Percentiles rank a stretch among this genome's conserved stretches.
Evolutionary conservation across 495 filamentous ascomycete genomes (phyloP).

Genomic region (Penicillium ochrochloron): DNA sequence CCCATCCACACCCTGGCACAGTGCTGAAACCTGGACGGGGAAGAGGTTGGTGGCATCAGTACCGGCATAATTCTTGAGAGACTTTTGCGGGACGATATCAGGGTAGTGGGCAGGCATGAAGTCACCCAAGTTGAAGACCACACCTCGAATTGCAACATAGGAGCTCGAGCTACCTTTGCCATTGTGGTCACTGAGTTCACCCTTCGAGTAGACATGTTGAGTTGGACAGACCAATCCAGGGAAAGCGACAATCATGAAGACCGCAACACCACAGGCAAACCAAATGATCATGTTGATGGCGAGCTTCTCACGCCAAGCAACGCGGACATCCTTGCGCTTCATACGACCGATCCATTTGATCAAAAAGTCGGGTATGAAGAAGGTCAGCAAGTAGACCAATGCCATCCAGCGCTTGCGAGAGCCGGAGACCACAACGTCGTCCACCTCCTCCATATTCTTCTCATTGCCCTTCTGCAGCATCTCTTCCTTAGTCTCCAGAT

Average conservation of each 20-base stretch:
- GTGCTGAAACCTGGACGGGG: constrained; percentile 90
- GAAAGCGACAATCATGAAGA: constrained; percentile 90
- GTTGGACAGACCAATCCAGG: constrained; percentile 88
- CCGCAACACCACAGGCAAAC: constrained; percentile 75
- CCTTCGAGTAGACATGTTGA: constrained; percentile 82
- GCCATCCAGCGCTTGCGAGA: constrained; percentile 91
- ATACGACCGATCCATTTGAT: constrained; percentile 82
- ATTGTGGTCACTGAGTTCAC: constrained; percentile 73
- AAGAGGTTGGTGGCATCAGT: constrained; percentile 86
- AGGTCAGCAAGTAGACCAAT: constrained; percentile 85
- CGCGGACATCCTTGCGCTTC: constrained; percentile 89
- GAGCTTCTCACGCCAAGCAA: constrained; percentile 95
- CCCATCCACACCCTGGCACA: constrained; percentile 79
- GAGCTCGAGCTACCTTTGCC: constrained; percentile 69
- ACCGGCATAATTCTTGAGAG: constrained; percentile 80
- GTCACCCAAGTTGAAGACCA: constrained; percentile 80
- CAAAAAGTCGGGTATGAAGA: constrained; percentile 81
- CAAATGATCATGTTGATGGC: constrained; percentile 99
- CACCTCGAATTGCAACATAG: constrained; percentile 82
- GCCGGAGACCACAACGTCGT: constrained; percentile 75
- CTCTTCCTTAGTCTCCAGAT: constrained; percentile 89
- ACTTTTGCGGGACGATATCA: constrained; percentile 65
- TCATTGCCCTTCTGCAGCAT: constrained; percentile 94
- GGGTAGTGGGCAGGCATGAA: constrained; percentile 86
- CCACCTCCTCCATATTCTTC: constrained; percentile 87